Evolutionary conservation across 2,329 filamentous ascomycete genomes (phyloP), one percentile per base, ranked within the genome.

Genomic region (Thelonectria discophora): DNA sequence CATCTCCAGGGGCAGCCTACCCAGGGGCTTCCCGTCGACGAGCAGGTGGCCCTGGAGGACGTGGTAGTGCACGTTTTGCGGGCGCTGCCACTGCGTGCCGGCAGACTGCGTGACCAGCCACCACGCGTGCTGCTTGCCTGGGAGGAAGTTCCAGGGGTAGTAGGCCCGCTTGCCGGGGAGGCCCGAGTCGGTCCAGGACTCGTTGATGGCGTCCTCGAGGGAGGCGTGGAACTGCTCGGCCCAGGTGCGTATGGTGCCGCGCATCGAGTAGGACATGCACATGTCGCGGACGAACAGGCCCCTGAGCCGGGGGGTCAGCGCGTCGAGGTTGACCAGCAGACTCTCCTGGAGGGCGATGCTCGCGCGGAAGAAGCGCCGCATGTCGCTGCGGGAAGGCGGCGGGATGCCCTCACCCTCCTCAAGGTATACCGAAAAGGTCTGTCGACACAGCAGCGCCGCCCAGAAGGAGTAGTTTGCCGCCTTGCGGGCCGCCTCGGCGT

Each of bases 361-460:
- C 0, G 72, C 68, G 21, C 55, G 57, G 21, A 74, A 65, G 45
- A 70, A 74, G 4, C 56, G 39, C 3, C 32, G 24, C 9, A 65
- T 53, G 5, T 71, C 66, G 1, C 63, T 42, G 0, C 37, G 8
- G 2, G 27, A 9, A 7, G 67, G 27, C 8, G 15, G n/a, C n/a
- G n/a, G n/a, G n/a, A n/a, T 15, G 11, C 11, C 24, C 11, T 27
- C 6, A 1, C 17, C 30, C 18, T 18, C 17, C 20, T 46, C 42
- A 15, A 24, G 20, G 47, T 65, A 60, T 1, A 68, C 60, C 1
- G 64, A 61, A 49, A 77, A 80, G 0, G 78, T 80, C 15, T 73
- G 72, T 8, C 79, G 78, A 52, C 86, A 89, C 0, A 90, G 74
- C 0, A 90, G 62, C 0, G 87, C 82, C 0, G 86, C 82, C 73